These are phyloP conservation scores for Hymenoscyphus fraxineus DNA, from an alignment of 2,329 filamentous ascomycete genomes.

Conservation along the genomic window DNA sequence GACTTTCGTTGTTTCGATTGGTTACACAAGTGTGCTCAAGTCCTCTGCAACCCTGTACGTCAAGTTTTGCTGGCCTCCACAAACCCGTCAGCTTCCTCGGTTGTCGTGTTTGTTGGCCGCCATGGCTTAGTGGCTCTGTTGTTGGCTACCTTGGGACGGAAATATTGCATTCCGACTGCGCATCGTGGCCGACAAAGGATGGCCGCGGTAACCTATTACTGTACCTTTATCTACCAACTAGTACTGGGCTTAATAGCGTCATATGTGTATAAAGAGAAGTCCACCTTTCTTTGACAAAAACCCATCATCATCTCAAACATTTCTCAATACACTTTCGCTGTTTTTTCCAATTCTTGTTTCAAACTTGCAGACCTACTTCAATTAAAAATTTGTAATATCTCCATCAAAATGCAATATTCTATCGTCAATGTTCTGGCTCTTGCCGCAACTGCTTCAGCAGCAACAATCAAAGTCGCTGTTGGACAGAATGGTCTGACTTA, in stretches of 20 bases:
- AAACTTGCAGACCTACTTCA: neutral
- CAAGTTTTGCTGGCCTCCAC: neutral
- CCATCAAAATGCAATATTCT: constrained; percentile 22
- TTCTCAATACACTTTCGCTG: constrained; percentile 10
- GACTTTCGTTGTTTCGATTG: neutral
- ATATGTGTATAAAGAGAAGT: constrained; percentile 11
- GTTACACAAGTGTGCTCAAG: neutral
- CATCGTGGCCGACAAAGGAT: constrained; percentile 7
- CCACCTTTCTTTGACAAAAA: neutral
- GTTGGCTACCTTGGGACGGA: constrained; percentile 1
- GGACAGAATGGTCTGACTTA: constrained; percentile 89
- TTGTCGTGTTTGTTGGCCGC: constrained; percentile 4
- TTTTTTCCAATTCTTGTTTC: constrained; percentile 1
- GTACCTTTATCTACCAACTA: neutral
- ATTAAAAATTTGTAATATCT: constrained; percentile 2
- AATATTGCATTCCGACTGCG: constrained; percentile 10
- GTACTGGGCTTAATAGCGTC: neutral
- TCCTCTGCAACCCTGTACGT: neutral
- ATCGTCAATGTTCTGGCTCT: constrained; percentile 16
- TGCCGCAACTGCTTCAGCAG: constrained; percentile 17
- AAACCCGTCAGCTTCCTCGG: neutral
- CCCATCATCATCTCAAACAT: constrained; percentile 3
- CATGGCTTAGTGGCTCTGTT: constrained; percentile 5
- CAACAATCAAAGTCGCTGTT: constrained; percentile 61
- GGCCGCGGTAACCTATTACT: neutral